phyloP scores from a whole-genome alignment of 2,329 filamentous ascomycete species.

The Zasmidium cellare region DNA sequence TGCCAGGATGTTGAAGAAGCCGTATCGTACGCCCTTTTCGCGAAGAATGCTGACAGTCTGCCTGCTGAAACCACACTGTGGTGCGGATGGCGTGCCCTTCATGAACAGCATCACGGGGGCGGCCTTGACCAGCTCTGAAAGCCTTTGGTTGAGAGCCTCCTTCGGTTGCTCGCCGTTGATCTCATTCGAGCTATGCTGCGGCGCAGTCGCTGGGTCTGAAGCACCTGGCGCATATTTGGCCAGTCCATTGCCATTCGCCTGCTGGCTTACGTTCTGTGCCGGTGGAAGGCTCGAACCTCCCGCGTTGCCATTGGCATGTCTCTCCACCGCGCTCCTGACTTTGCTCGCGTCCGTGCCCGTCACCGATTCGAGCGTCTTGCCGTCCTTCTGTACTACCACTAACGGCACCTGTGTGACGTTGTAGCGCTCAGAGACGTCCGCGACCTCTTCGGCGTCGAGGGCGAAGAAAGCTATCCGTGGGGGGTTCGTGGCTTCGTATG shows the following conservation, averaged over 20 bases:
- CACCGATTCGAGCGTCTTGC: conserved; percentile 77
- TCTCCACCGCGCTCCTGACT: conserved; percentile 83
- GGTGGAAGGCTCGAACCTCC: conserved; percentile 43
- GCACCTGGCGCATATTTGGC: conserved; percentile 47
- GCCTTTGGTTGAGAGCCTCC: conserved; percentile 79
- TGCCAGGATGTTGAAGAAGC: conserved; percentile 98
- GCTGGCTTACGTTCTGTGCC: conserved; percentile 38
- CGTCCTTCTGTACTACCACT: conserved; percentile 77
- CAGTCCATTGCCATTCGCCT: conserved; percentile 33
- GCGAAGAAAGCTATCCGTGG: conserved; percentile 77
- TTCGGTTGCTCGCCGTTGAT: conserved; percentile 55
- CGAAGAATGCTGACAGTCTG: conserved; percentile 84
- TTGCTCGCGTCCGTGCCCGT: conserved; percentile 87
- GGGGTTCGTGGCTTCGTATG: conserved; percentile 71
- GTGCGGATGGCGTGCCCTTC: conserved; percentile 88
- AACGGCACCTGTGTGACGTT: conserved; percentile 94
- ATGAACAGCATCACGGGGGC: conserved; percentile 98
- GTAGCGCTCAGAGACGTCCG: conserved; percentile 88
- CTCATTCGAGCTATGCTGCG: conserved; percentile 45
- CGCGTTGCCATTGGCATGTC: conserved; percentile 59
- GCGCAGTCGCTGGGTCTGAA: conserved; percentile 48
- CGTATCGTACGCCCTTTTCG: conserved; percentile 90
- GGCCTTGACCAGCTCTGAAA: conserved; percentile 85
- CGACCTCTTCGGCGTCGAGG: conserved; percentile 91
- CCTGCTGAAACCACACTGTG: conserved; percentile 89